phyloP scores from a whole-genome alignment of 1,139 yeast genomes.

The Pneumocystis murina region DNA sequence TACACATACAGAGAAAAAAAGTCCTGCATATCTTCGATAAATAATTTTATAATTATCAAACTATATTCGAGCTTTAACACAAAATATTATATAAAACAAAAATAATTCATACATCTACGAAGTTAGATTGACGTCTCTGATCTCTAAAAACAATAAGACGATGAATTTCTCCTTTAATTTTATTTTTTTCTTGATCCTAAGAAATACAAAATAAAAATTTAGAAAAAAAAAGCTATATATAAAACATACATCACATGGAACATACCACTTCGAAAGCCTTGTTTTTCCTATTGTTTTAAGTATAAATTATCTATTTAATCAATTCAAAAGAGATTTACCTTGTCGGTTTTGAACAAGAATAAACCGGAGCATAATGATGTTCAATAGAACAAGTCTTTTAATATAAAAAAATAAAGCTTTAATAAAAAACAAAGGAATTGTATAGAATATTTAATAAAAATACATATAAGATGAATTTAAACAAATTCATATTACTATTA shows the following conservation, averaged over 20 bases:
- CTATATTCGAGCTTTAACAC: slow-evolving; percentile 16
- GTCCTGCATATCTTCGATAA: slow-evolving; percentile 82
- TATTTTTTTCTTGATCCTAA: slow-evolving; percentile 39
- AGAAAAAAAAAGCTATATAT: background rate
- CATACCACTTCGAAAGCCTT: slow-evolving; percentile 71
- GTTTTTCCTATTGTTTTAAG: slow-evolving; percentile 49
- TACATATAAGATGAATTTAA: no score
- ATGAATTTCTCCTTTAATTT: slow-evolving; percentile 53
- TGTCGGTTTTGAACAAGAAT: slow-evolving; percentile 15
- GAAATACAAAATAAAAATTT: slow-evolving; percentile 7
- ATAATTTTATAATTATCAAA: slow-evolving; percentile 58
- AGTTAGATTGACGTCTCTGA: slow-evolving; percentile 66
- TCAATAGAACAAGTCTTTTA: background rate
- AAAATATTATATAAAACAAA: background rate
- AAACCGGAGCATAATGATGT: slow-evolving; percentile 8
- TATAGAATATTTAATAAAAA: no score
- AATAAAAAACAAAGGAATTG: background rate
- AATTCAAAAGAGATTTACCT: background rate
- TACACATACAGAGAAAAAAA: slow-evolving; percentile 68
- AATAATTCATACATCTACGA: slow-evolving; percentile 35
- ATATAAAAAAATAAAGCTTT: background rate
- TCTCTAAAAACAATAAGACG: slow-evolving; percentile 69
- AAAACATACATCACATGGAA: slow-evolving; percentile 25
- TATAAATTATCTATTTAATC: background rate
- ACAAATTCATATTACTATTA: no score